These are phyloP conservation scores for Gracilaria domingensis DNA, from an alignment of 23 red algal genomes.

Conservation along the genomic window DNA sequence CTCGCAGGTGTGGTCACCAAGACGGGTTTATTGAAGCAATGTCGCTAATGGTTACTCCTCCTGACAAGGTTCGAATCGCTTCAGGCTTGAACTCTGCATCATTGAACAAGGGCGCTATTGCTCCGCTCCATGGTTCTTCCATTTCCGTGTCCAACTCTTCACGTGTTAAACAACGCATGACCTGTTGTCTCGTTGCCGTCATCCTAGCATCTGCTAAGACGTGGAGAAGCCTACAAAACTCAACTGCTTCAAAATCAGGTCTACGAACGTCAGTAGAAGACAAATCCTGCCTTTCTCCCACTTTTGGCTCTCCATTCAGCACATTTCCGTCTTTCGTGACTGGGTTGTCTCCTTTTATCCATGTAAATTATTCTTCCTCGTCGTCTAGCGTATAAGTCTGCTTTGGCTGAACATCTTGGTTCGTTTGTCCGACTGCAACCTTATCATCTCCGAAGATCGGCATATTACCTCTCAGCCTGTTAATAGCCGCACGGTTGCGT, in stretches of 20 bases:
- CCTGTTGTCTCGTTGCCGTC: not conserved
- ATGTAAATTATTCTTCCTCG: no score
- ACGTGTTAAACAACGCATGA: not conserved
- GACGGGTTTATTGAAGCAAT: constrained; percentile 2
- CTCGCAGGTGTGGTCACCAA: not conserved
- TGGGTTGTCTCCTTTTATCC: no score
- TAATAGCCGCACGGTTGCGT: no score
- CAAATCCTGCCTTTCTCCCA: not conserved
- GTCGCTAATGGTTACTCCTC: constrained; percentile 8
- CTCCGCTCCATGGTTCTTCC: constrained; percentile 14
- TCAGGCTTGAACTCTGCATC: not conserved
- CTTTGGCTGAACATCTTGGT: no score
- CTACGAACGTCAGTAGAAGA: no score
- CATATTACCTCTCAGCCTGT: no score
- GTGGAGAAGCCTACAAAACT: not conserved
- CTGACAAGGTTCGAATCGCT: not conserved
- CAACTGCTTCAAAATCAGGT: not conserved
- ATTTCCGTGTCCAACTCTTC: not conserved
- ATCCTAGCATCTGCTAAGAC: not conserved
- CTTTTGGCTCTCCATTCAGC: no score
- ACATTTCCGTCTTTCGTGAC: no score
- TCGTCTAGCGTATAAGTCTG: no score
- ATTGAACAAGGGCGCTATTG: constrained; percentile 14
- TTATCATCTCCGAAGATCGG: no score
- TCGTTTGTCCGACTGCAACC: no score